These are phyloP conservation scores for Colletotrichum limetticola DNA, from an alignment of 2,329 filamentous ascomycete genomes.

Conservation along the genomic window DNA sequence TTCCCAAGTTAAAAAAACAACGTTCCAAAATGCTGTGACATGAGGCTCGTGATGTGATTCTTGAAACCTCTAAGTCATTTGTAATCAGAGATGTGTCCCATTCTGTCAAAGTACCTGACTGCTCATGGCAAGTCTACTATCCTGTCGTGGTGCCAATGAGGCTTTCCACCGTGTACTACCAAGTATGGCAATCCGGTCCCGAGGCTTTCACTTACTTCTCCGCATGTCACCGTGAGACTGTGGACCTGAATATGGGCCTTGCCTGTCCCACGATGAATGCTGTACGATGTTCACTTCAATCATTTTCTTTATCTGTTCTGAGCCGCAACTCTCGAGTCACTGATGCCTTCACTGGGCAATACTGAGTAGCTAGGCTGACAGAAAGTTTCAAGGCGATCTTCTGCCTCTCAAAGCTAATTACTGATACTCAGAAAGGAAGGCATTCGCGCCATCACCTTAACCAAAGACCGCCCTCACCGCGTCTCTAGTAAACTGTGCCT, in stretches of 20 bases:
- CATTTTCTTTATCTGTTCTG: neutral
- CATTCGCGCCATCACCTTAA: neutral
- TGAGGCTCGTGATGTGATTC: too few relatives aligned
- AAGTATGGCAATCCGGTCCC: too few relatives aligned
- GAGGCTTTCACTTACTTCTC: neutral
- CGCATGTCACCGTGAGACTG: neutral
- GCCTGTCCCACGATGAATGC: neutral
- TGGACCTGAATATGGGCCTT: neutral
- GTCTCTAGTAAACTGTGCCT: neutral
- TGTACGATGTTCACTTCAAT: too few relatives aligned
- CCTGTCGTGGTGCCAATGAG: neutral
- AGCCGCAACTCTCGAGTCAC: neutral
- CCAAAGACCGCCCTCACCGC: neutral
- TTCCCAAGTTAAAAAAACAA: conserved; percentile 33
- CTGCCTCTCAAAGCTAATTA: neutral
- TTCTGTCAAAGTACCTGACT: too few relatives aligned
- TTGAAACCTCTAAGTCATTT: too few relatives aligned
- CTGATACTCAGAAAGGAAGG: neutral
- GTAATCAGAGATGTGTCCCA: too few relatives aligned
- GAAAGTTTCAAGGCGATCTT: neutral
- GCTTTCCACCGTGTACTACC: neutral
- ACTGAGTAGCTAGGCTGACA: neutral
- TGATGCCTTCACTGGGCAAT: too few relatives aligned
- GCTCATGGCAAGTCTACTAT: too few relatives aligned
- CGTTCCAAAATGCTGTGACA: neutral